phyloP scores from a whole-genome alignment of 805 yeast genomes.

The Candida dendrica region DNA sequence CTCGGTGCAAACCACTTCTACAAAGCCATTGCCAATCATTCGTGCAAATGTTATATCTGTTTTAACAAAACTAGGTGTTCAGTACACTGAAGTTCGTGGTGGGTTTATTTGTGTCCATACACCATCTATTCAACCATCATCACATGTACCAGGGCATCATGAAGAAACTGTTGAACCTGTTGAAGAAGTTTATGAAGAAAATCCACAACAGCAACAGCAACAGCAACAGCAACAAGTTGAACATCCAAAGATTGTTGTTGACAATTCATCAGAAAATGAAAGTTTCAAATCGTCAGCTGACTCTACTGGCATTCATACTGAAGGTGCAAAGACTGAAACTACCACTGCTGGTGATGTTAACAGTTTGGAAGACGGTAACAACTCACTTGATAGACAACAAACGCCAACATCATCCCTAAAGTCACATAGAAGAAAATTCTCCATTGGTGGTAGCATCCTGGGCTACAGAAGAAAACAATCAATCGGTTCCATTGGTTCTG shows the following conservation, averaged over 20 bases:
- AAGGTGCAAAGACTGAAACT: slow-evolving; percentile 1
- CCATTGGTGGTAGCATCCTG: slow-evolving; percentile 51
- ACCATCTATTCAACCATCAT: slow-evolving; percentile 31
- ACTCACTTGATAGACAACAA: slow-evolving; percentile 12
- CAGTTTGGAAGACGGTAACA: slow-evolving; percentile 8
- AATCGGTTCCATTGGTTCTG: slow-evolving; percentile 10
- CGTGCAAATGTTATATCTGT: slow-evolving; percentile 78
- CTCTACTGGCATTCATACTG: slow-evolving; percentile 14
- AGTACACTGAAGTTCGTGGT: slow-evolving; percentile 84
- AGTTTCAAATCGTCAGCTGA: slow-evolving; percentile 8
- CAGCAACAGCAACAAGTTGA: not conserved
- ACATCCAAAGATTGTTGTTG: not conserved
- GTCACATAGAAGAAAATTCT: slow-evolving; percentile 54
- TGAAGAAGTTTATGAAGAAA: slow-evolving; percentile 2
- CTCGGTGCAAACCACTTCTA: slow-evolving; percentile 90
- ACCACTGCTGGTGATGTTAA: slow-evolving; percentile 4
- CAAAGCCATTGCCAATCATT: slow-evolving; percentile 84
- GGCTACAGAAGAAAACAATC: slow-evolving; percentile 40
- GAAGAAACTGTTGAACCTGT: not conserved
- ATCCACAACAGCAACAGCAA: not conserved
- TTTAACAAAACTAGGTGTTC: slow-evolving; percentile 67
- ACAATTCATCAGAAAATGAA: not conserved
- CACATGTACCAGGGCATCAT: not conserved
- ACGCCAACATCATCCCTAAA: slow-evolving; percentile 20
- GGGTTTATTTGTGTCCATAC: slow-evolving; percentile 81